Evolutionary conservation across 1,139 yeast genomes (phyloP).

Genomic region (Candida sp.): DNA sequence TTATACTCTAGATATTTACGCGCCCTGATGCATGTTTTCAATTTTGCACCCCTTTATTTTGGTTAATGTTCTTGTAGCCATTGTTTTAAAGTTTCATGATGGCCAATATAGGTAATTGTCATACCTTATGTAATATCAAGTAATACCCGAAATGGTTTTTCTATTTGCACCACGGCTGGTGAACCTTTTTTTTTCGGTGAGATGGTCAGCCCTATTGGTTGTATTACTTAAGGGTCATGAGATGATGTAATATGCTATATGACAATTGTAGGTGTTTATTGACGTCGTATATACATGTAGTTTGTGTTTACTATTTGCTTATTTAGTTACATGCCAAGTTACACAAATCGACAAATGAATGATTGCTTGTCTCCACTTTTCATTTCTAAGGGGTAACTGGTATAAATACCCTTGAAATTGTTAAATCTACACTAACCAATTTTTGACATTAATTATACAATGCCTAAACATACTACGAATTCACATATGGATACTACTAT

Average conservation of each 20-base stretch:
- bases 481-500: conserved; percentile 3
- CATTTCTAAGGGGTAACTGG: neutral
- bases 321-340: neutral
- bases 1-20: too few species aligned
- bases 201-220: neutral
- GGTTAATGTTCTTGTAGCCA: too few species aligned
- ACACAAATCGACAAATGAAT: neutral
- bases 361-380: neutral
- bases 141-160: too few species aligned
- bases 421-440: too few species aligned
- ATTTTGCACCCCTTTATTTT: too few species aligned
- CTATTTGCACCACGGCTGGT: too few species aligned
- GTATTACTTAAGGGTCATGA: neutral
- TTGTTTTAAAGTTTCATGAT: too few species aligned
- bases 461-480: conserved; percentile 3
- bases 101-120: too few species aligned
- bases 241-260: neutral
- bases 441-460: too few species aligned
- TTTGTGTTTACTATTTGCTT: neutral
- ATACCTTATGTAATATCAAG: too few species aligned
- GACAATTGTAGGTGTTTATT: neutral
- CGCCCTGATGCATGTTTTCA: too few species aligned
- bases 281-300: neutral
- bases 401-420: neutral
- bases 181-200: neutral